Evolutionary conservation across 768 basidiomycete species (phyloP).

Genomic region (Pisolithus orientalis): DNA sequence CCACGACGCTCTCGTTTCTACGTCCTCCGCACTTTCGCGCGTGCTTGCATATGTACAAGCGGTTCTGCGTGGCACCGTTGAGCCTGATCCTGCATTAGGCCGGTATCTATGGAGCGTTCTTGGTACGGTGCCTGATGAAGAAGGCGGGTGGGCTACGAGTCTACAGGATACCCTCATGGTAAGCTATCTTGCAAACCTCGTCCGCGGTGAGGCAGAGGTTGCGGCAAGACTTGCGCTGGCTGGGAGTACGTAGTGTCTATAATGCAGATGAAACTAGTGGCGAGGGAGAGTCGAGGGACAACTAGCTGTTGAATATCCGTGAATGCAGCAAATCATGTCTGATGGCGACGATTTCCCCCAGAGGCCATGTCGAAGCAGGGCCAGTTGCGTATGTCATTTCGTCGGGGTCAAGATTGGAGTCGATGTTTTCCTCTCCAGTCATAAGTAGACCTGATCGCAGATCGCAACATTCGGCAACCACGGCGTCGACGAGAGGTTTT

Average conservation of each 20-base stretch:
- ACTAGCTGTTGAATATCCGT: slow-evolving; percentile 86
- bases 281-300: not conserved
- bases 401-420: slow-evolving; percentile 4
- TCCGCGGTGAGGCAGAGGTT: slow-evolving; percentile 90
- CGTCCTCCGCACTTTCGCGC: slow-evolving; percentile 76
- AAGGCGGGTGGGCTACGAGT: slow-evolving; percentile 67
- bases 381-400: slow-evolving; percentile 33
- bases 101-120: slow-evolving; percentile 88
- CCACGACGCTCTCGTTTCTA: slow-evolving; percentile 49
- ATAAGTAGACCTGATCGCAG: slow-evolving; percentile 41
- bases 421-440: slow-evolving; percentile 10
- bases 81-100: slow-evolving; percentile 82
- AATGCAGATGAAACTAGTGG: slow-evolving; percentile 22
- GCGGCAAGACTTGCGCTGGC: slow-evolving; percentile 81
- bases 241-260: slow-evolving; percentile 29
- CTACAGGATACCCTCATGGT: slow-evolving; percentile 93
- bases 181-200: slow-evolving; percentile 88
- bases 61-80: slow-evolving; percentile 69
- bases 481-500: slow-evolving; percentile 56
- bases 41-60: slow-evolving; percentile 80
- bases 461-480: slow-evolving; percentile 38
- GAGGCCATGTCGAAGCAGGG: slow-evolving; percentile 91
- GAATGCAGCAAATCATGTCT: slow-evolving; percentile 95
- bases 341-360: slow-evolving; percentile 86
- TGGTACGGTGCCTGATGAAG: slow-evolving; percentile 65